Conservation (phyloP, 2,329 filamentous ascomycete species). For the Eutypella sp. region DNA sequence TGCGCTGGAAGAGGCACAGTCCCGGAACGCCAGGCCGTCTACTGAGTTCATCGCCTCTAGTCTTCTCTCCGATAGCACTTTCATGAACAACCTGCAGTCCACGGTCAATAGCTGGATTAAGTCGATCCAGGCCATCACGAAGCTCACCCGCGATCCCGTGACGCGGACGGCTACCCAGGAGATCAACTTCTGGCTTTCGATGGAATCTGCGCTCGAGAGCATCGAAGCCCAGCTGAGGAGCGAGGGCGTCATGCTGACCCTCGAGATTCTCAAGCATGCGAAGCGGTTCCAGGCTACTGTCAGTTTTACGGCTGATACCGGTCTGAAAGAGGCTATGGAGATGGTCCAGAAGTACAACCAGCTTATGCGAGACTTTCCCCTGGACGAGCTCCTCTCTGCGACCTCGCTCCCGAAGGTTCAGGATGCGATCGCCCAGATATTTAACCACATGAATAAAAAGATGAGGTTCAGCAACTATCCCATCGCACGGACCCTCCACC, state of each 20-base stretch:
- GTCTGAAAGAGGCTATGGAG: conserved; percentile 91
- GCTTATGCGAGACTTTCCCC: conserved; percentile 94
- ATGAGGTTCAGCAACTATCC: conserved; percentile 94
- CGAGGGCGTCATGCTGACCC: conserved; percentile 82
- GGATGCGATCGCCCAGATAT: conserved; percentile 85
- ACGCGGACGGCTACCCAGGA: conserved; percentile 84
- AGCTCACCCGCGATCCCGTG: conserved; percentile 79
- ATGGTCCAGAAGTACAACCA: conserved; percentile 98
- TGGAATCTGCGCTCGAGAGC: conserved; percentile 88
- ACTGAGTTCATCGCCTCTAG: conserved; percentile 72
- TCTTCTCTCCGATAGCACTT: conserved; percentile 81
- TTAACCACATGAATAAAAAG: conserved; percentile 95
- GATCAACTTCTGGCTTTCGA: conserved; percentile 98
- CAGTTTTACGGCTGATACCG: conserved; percentile 94
- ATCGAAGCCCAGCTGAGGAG: conserved; percentile 86
- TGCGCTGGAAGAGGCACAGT: conserved; percentile 72
- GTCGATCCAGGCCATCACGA: conserved; percentile 93
- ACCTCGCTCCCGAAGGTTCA: conserved; percentile 84
- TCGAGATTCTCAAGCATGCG: conserved; percentile 92
- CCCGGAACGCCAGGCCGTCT: conserved; percentile 61
- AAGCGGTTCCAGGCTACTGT: conserved; percentile 98
- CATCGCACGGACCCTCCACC: conserved; percentile 79
- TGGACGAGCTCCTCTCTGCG: conserved; percentile 90
- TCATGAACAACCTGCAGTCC: conserved; percentile 89
- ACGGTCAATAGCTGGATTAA: conserved; percentile 98